phyloP scores from a whole-genome alignment of 116 monocot species.

The Dioscorea cayenensis region DNA sequence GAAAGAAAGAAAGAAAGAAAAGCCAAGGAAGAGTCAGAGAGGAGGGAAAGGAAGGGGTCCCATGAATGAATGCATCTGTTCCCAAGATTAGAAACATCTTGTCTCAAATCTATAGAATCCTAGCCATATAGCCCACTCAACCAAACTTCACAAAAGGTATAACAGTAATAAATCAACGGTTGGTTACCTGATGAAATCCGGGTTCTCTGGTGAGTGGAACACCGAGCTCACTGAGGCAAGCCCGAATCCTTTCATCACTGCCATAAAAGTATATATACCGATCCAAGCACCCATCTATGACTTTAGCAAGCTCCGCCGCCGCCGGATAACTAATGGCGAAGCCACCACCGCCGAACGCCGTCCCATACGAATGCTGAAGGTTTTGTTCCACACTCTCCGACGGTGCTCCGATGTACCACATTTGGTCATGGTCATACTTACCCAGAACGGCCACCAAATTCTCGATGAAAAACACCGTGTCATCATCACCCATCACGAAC shows the following conservation, averaged over 20 bases:
- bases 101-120: no score
- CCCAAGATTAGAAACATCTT: no score
- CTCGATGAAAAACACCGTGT: conserved; percentile 69
- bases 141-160: no score
- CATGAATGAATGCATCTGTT: no score
- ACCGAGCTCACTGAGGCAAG: conserved; percentile 37
- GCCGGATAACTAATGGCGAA: conserved; percentile 50
- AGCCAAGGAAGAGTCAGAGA: no score
- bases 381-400: conserved; percentile 65
- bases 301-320: background rate
- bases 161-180: no score
- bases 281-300: conserved; percentile 32
- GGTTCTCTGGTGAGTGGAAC: conserved; percentile 36
- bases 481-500: conserved; percentile 75
- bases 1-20: no score
- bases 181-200: conserved; percentile 43
- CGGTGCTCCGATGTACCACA: conserved; percentile 52
- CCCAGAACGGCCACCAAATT: conserved; percentile 48
- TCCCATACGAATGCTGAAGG: conserved; percentile 40
- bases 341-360: conserved; percentile 75
- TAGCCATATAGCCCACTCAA: no score
- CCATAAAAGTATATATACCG: conserved; percentile 31
- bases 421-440: conserved; percentile 58
- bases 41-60: no score
- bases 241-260: conserved; percentile 34